Evolutionary conservation across 768 basidiomycete species (phyloP).

Genomic region (Mycena albidolilacea): DNA sequence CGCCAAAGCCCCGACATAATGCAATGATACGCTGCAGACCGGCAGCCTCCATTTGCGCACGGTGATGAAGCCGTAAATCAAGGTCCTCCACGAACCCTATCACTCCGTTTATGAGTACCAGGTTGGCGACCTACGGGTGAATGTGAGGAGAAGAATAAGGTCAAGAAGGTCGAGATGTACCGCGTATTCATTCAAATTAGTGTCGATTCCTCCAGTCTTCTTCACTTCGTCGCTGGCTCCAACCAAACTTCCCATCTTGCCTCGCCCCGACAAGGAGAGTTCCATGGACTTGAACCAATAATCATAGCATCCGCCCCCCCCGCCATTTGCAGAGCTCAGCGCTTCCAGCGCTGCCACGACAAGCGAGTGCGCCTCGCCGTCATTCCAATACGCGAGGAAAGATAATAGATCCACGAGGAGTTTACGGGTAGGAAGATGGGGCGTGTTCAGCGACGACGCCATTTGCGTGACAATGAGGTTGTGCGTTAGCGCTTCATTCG

Average conservation of each 20-base stretch:
- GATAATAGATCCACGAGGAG: constrained; percentile 84
- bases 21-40: constrained; percentile 83
- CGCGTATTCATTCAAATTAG: constrained; percentile 86
- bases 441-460: constrained; percentile 85
- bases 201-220: constrained; percentile 75
- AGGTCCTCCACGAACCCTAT: constrained; percentile 79
- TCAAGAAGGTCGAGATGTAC: constrained; percentile 60
- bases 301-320: constrained; percentile 75
- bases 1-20: constrained; percentile 77
- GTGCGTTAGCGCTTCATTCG: constrained; percentile 81
- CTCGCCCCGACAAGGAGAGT: constrained; percentile 81
- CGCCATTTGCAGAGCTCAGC: constrained; percentile 78
- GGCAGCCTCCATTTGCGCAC: constrained; percentile 90
- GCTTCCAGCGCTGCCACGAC: constrained; percentile 84
- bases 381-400: constrained; percentile 79
- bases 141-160: constrained; percentile 24
- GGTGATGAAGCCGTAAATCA: constrained; percentile 88
- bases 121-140: constrained; percentile 70
- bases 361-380: constrained; percentile 70
- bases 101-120: constrained; percentile 81
- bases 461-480: constrained; percentile 84
- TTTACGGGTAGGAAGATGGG: constrained; percentile 84
- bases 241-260: constrained; percentile 95
- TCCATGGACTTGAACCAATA: constrained; percentile 94
- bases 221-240: constrained; percentile 94